Conservation (phyloP, 2,329 filamentous ascomycete genomes). For the Aulographum hederae region DNA sequence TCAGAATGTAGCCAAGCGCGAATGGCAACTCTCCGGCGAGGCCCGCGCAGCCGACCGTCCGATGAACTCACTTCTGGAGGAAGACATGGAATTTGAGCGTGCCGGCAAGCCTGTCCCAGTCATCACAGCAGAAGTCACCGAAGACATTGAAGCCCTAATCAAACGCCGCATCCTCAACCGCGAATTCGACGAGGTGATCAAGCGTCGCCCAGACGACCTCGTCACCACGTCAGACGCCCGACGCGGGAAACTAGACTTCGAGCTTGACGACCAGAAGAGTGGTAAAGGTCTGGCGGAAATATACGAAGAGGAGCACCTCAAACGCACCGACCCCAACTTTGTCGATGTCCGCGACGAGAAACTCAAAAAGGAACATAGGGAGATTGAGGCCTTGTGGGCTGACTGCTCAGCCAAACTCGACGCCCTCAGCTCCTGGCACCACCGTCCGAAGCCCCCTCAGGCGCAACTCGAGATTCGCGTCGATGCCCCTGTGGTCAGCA, state of each 20-base stretch:
- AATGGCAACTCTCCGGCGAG: constrained; percentile 84
- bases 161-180: constrained; percentile 79
- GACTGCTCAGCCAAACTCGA: constrained; percentile 68
- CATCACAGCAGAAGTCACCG: constrained; percentile 77
- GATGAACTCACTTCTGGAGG: constrained; percentile 77
- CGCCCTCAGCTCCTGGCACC: constrained; percentile 82
- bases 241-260: constrained; percentile 46
- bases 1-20: constrained; percentile 71
- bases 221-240: constrained; percentile 37
- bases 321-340: constrained; percentile 60
- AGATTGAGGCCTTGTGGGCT: constrained; percentile 70
- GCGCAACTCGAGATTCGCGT: constrained; percentile 72
- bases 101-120: constrained; percentile 88
- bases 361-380: constrained; percentile 60
- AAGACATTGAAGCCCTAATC: constrained; percentile 83
- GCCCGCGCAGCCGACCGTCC: constrained; percentile 67
- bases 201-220: constrained; percentile 58
- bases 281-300: constrained; percentile 76
- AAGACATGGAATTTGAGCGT: constrained; percentile 91
- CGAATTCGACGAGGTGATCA: constrained; percentile 83
- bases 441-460: constrained; percentile 72
- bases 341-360: constrained; percentile 71
- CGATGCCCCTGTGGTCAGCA: constrained; percentile 77
- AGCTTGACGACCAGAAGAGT: constrained; percentile 69
- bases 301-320: constrained; percentile 84